phyloP scores from a whole-genome alignment of 805 yeast genomes.

The Cyberlindnera petersonii region DNA sequence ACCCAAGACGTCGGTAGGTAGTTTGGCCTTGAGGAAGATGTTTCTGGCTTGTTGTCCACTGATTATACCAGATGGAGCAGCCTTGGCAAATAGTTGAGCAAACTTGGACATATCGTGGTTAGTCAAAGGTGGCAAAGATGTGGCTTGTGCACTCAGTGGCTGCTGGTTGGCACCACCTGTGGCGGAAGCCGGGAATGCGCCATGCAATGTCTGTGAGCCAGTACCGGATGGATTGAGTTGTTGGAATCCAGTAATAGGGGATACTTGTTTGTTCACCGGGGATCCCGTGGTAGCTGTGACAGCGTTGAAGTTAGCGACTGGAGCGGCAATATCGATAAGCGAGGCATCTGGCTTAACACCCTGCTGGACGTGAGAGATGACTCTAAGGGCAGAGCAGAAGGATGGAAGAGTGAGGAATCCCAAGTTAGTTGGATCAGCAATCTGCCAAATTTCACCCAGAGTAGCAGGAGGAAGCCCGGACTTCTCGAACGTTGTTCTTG shows the following conservation, averaged over 20 bases:
- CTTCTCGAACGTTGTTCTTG: conserved; percentile 78
- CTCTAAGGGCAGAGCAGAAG: conserved; percentile 81
- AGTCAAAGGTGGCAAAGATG: conserved; percentile 47
- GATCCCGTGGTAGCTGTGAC: background rate
- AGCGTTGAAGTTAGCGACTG: conserved; percentile 56
- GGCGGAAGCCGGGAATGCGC: background rate
- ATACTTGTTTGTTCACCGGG: background rate
- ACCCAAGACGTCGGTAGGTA: conserved; percentile 74
- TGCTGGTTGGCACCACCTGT: conserved; percentile 7
- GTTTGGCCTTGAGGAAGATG: conserved; percentile 83
- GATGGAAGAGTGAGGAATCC: conserved; percentile 81
- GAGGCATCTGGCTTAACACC: conserved; percentile 57
- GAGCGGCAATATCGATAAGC: conserved; percentile 56
- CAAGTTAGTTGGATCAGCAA: conserved; percentile 83
- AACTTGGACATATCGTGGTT: conserved; percentile 59
- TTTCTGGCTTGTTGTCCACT: conserved; percentile 79
- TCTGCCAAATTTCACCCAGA: conserved; percentile 90
- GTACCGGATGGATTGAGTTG: conserved; percentile 7
- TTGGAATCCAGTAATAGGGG: too few species aligned
- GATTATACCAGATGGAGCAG: conserved; percentile 55
- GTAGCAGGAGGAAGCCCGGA: conserved; percentile 75
- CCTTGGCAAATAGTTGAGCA: conserved; percentile 68
- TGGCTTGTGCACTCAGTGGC: conserved; percentile 25
- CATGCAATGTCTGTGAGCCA: conserved; percentile 30
- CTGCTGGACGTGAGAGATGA: conserved; percentile 81